Conservation (phyloP, 768 basidiomycete species). For the Boletus rufocinnamomeus region DNA sequence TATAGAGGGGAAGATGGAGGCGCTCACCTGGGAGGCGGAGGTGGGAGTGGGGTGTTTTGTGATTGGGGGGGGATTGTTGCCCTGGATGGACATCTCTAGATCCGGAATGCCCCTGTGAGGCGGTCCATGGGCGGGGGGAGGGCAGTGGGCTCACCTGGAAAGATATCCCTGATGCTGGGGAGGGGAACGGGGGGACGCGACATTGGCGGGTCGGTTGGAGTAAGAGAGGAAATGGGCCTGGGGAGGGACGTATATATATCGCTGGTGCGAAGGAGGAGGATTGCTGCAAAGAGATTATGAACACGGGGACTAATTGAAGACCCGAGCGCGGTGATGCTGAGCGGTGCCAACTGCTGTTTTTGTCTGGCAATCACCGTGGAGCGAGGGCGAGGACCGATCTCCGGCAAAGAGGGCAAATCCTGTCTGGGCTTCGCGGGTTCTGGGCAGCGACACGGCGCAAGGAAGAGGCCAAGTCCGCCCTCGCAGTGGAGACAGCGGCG, state of each 20-base stretch:
- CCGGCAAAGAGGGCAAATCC: conserved; percentile 26
- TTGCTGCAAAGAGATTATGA: conserved; percentile 4
- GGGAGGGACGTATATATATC: conserved; percentile 16
- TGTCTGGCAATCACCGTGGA: conserved; percentile 30
- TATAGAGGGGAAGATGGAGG: conserved; percentile 32
- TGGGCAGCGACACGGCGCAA: neutral
- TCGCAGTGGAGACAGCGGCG: neutral
- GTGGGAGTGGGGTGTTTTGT: conserved; percentile 1
- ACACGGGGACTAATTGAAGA: conserved; percentile 24
- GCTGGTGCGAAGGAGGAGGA: neutral
- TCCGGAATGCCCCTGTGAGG: conserved; percentile 11
- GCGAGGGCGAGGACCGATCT: conserved; percentile 13
- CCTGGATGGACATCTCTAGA: conserved; percentile 28
- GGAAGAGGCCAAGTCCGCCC: too few relatives aligned
- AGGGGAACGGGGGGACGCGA: conserved; percentile 36
- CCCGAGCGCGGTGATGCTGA: conserved; percentile 26
- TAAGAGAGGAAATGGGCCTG: neutral
- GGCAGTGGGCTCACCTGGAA: conserved; percentile 43
- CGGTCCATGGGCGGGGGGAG: neutral
- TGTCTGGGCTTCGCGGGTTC: conserved; percentile 25
- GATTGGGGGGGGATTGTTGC: neutral
- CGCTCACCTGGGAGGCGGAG: conserved; percentile 11
- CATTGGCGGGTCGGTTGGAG: conserved; percentile 12
- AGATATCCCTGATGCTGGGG: conserved; percentile 57
- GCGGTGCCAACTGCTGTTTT: neutral